Percentiles rank a stretch among this genome's conserved stretches.
phyloP scores from a whole-genome alignment of 2,329 filamentous ascomycete species.

The Verticillium nonalfalfae region DNA sequence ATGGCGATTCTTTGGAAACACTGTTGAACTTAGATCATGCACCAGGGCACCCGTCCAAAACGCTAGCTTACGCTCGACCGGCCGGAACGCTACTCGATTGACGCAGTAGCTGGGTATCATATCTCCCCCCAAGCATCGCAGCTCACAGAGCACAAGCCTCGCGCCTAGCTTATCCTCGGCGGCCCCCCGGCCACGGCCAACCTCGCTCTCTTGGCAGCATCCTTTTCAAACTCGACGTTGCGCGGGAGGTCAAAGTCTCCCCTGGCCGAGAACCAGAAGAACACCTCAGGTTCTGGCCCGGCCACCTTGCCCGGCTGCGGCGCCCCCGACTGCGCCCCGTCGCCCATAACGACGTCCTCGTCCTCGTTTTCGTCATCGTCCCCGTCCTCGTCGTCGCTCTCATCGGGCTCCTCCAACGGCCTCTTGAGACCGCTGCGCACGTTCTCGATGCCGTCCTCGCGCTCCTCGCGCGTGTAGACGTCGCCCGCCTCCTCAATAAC shows the following conservation, averaged over 20 bases:
- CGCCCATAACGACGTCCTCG: slow-evolving; percentile 33
- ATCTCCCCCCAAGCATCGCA: neutral
- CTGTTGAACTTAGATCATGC: no score
- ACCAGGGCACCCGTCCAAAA: no score
- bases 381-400: slow-evolving; percentile 53
- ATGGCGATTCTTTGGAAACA: no score
- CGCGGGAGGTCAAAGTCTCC: slow-evolving; percentile 37
- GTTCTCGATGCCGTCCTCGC: slow-evolving; percentile 57
- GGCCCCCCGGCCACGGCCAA: slow-evolving; percentile 2
- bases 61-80: neutral
- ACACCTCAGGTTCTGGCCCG: slow-evolving; percentile 36
- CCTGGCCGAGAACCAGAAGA: slow-evolving; percentile 38
- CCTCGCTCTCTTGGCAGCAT: slow-evolving; percentile 15
- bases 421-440: slow-evolving; percentile 66
- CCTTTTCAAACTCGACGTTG: slow-evolving; percentile 36
- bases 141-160: neutral
- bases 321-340: slow-evolving; percentile 20
- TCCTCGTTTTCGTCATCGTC: slow-evolving; percentile 48
- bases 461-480: slow-evolving; percentile 67
- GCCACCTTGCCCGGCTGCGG: slow-evolving; percentile 14
- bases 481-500: slow-evolving; percentile 43
- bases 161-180: neutral
- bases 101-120: slow-evolving; percentile 11
- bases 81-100: neutral
- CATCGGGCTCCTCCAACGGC: slow-evolving; percentile 41